Conservation (phyloP, 495 filamentous ascomycete species). For the Aspergillus ostianus region DNA sequence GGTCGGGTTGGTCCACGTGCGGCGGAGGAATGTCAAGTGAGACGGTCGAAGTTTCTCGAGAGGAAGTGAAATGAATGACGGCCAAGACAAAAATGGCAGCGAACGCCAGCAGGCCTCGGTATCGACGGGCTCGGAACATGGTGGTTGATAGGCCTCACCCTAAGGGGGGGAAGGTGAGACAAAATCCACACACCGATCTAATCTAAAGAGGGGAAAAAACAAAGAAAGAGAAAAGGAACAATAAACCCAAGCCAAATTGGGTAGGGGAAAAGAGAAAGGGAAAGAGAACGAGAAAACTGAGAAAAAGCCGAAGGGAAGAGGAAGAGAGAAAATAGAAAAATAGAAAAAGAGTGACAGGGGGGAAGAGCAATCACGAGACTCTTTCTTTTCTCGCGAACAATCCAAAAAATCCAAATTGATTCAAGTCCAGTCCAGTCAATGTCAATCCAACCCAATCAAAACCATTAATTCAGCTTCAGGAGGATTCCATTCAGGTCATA, state of each 20-base stretch:
- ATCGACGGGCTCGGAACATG: conserved; percentile 77
- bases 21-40: conserved; percentile 15
- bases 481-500: conserved; percentile 1
- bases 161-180: neutral
- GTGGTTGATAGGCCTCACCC: conserved; percentile 4
- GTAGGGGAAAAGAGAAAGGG: conserved; percentile 6
- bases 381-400: neutral
- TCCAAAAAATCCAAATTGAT: neutral
- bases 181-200: neutral
- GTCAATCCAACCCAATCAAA: neutral
- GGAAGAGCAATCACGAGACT: neutral
- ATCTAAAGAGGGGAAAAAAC: neutral
- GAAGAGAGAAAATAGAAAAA: neutral
- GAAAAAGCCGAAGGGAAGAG: conserved; percentile 4
- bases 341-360: neutral
- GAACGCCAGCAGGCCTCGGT: conserved; percentile 70
- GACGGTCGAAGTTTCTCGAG: conserved; percentile 27
- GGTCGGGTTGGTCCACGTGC: conserved; percentile 7
- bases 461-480: neutral
- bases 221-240: neutral
- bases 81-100: conserved; percentile 62
- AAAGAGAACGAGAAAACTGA: conserved; percentile 2
- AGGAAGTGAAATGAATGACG: conserved; percentile 60
- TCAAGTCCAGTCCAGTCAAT: neutral
- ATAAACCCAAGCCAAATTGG: neutral